phyloP scores from a whole-genome alignment of 1,284 basidiomycete species.

The Puccinia horiana region DNA sequence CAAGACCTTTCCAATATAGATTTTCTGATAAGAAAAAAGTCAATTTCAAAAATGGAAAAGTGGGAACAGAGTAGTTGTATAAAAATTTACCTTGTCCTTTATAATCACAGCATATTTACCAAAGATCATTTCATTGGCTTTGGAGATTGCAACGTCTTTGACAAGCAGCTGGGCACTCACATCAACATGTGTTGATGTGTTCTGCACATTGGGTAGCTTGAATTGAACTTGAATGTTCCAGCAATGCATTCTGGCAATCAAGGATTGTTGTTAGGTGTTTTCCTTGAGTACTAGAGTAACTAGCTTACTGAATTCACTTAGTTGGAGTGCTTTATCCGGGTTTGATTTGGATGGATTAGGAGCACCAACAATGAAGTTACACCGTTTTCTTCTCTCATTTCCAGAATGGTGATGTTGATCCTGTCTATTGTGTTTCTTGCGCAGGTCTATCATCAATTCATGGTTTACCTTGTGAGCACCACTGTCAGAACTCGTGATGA shows the following conservation, averaged over 20 bases:
- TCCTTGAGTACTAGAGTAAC: constrained; percentile 1
- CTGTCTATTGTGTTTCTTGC: background rate
- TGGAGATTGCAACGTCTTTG: background rate
- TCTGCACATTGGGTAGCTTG: background rate
- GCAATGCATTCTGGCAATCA: constrained; percentile 7
- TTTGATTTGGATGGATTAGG: background rate
- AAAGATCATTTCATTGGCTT: background rate
- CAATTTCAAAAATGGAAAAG: background rate
- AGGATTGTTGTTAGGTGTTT: background rate
- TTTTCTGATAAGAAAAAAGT: background rate
- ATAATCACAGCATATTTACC: background rate
- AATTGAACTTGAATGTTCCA: constrained; percentile 23
- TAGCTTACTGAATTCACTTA: constrained; percentile 17
- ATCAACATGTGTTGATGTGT: constrained; percentile 20
- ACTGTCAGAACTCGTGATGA: background rate
- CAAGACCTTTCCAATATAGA: background rate
- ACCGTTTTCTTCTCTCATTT: background rate
- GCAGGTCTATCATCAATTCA: constrained; percentile 9
- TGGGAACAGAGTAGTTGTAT: background rate
- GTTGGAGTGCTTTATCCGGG: constrained; percentile 3
- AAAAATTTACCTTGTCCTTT: background rate
- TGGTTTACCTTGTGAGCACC: background rate
- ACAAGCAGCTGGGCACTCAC: background rate
- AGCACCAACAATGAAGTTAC: background rate
- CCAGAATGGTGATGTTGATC: background rate